Base-by-base conservation (phyloP, 306 rosid genomes). In the Gastrolobium bilobum region DNA sequence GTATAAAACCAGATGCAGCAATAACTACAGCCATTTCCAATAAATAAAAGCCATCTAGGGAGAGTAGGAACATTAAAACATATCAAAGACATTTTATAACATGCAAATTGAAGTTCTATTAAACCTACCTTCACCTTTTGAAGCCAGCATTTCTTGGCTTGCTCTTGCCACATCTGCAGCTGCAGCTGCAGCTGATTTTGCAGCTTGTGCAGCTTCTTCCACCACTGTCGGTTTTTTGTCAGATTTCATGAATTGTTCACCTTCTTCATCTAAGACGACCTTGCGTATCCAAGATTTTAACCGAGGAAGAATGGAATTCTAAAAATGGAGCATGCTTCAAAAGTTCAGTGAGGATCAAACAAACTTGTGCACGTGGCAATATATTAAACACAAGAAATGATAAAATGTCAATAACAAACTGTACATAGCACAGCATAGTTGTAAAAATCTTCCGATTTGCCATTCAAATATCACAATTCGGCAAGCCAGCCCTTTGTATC, bases 171-270 rank as follows among this genome's bases (percentile, higher is more conserved):
- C 94, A 88, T 90, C 99, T 43, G 93, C 82, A 60, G 99, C 98
- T 38, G 99, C 99, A 26, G 93, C 98, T 57, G 98, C 97, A 37
- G 98, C 98, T 53, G 97, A 90, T 87, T 92, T 92, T 80, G 99
- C 99, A 61, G 96, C 98, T 51, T 86, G 94, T 0, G 92, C 89
- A 66, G 93, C 85, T 83, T 95, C 98, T 89, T 95, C 98, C 20
- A 84, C 90, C 76, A 87, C 15, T 54, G 91, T 88, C 1, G 96
- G 98, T 80, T 90, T 93, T 57, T 58, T 5, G 44, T 85, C 81
- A 10, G 64, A 71, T 89, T 81, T 86, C 81, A 85, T 77, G 30
- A 73, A 76, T 68, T 61, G 46, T 13, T 81, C 93, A 84, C 79
- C 79, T 31, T 85, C 96, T 39, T 86, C 92, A 56, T 90, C 99